These are phyloP conservation scores for Linnemannia hyalina DNA, from an alignment of 192 early-diverging fungal genomes.

Conservation along the genomic window DNA sequence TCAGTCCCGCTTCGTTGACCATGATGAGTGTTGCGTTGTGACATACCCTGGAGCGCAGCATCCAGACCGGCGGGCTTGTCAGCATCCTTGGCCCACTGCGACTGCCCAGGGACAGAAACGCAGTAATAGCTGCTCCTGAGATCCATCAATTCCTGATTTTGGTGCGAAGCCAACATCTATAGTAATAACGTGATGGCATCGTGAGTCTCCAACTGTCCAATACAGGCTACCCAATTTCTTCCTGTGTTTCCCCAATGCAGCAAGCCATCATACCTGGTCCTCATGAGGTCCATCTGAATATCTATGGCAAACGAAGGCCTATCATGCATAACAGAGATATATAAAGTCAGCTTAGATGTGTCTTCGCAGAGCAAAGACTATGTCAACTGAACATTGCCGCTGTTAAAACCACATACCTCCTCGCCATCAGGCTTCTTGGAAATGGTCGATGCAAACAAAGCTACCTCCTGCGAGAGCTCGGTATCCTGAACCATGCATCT, in stretches of 20 bases:
- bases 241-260: background rate
- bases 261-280: constrained; percentile 29
- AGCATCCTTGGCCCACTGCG: constrained; percentile 67
- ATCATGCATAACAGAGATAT: background rate
- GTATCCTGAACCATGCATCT: constrained; percentile 88
- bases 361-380: background rate
- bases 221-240: background rate
- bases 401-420: constrained; percentile 34
- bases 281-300: constrained; percentile 60
- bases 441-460: constrained; percentile 52
- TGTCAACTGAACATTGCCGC: background rate
- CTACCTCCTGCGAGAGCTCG: constrained; percentile 78
- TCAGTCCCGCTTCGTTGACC: background rate
- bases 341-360: no score
- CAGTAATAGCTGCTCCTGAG: constrained; percentile 78
- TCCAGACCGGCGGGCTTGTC: constrained; percentile 20
- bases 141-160: constrained; percentile 61
- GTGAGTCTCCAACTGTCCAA: background rate
- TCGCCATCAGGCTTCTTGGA: constrained; percentile 40
- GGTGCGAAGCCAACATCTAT: constrained; percentile 5
- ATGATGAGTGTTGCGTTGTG: background rate
- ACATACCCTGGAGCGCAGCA: constrained; percentile 17
- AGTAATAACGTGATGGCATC: background rate
- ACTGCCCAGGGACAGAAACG: constrained; percentile 79
- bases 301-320: constrained; percentile 53